Evolutionary conservation across 1,284 basidiomycete species (phyloP).

Genomic region (Boletellus sp.): DNA sequence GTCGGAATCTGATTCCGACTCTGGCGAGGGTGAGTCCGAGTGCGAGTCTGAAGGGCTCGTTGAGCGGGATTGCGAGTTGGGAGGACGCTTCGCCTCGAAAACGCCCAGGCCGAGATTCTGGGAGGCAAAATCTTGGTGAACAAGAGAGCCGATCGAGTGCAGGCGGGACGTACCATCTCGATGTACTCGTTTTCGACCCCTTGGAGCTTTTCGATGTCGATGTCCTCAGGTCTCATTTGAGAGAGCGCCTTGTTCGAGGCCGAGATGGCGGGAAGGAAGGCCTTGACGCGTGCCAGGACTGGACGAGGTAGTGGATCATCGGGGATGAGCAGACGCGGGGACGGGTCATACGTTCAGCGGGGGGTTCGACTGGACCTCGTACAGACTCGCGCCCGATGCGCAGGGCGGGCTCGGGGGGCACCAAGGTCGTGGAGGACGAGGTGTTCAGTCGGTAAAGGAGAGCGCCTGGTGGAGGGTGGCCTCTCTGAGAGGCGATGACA

Average conservation of each 20-base stretch:
- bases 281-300: slow-evolving; percentile 61
- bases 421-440: slow-evolving; percentile 6
- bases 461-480: slow-evolving; percentile 14
- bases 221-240: slow-evolving; percentile 47
- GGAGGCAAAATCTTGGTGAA: neutral
- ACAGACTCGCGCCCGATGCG: slow-evolving; percentile 15
- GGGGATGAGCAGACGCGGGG: neutral
- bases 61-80: neutral
- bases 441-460: slow-evolving; percentile 28
- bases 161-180: slow-evolving; percentile 52
- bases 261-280: slow-evolving; percentile 60
- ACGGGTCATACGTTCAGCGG: slow-evolving; percentile 33
- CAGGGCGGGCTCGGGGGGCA: slow-evolving; percentile 4
- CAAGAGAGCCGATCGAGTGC: neutral
- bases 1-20: slow-evolving; percentile 12
- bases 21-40: slow-evolving; percentile 12
- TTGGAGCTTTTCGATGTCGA: slow-evolving; percentile 61
- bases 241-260: slow-evolving; percentile 56
- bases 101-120: slow-evolving; percentile 65
- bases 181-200: slow-evolving; percentile 49
- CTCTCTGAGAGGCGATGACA: neutral
- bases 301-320: slow-evolving; percentile 2
- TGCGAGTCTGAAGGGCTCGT: slow-evolving; percentile 6
- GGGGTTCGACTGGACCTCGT: slow-evolving; percentile 22
- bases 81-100: slow-evolving; percentile 41